Evolutionary conservation across 192 early-diverging fungal genomes (phyloP).

Genomic region (Cetraspora pellucida): DNA sequence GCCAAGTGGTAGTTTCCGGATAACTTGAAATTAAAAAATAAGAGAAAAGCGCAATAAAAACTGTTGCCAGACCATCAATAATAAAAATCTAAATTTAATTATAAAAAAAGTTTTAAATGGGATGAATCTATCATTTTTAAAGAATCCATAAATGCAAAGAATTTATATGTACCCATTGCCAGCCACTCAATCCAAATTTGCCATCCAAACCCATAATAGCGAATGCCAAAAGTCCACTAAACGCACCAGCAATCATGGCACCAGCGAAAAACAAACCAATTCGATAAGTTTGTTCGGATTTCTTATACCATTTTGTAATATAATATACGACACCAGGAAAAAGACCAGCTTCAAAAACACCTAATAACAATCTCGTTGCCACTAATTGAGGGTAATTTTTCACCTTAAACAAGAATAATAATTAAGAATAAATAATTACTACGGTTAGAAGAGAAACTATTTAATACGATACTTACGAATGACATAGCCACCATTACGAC

Average conservation of each 20-base stretch:
- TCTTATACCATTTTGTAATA: slow-evolving; percentile 43
- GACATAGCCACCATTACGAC: slow-evolving; percentile 56
- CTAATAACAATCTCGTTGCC: slow-evolving; percentile 61
- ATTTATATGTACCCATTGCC: slow-evolving; percentile 50
- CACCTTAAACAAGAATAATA: neutral
- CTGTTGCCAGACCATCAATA: slow-evolving; percentile 59
- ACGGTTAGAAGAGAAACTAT: neutral
- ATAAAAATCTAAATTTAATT: slow-evolving; percentile 54
- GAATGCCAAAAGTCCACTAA: slow-evolving; percentile 69
- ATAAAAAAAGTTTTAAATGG: too few species aligned
- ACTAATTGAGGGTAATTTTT: slow-evolving; percentile 46
- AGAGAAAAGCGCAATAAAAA: slow-evolving; percentile 42
- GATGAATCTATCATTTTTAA: slow-evolving; percentile 27
- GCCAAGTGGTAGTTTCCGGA: slow-evolving; percentile 49
- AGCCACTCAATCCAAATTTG: slow-evolving; percentile 43
- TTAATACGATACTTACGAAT: slow-evolving; percentile 35
- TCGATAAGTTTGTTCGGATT: slow-evolving; percentile 46
- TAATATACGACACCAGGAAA: slow-evolving; percentile 62
- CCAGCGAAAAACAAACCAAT: slow-evolving; percentile 57
- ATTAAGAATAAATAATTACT: neutral
- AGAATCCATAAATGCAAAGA: too few species aligned
- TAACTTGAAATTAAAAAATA: slow-evolving; percentile 54
- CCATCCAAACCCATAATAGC: slow-evolving; percentile 54
- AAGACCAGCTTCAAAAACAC: slow-evolving; percentile 59
- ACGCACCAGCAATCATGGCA: slow-evolving; percentile 56